A percentile compares a stretch with the other conserved stretches of the same genome.
Conservation (phyloP, 768 basidiomycete genomes). For the Trametes elegans region DNA sequence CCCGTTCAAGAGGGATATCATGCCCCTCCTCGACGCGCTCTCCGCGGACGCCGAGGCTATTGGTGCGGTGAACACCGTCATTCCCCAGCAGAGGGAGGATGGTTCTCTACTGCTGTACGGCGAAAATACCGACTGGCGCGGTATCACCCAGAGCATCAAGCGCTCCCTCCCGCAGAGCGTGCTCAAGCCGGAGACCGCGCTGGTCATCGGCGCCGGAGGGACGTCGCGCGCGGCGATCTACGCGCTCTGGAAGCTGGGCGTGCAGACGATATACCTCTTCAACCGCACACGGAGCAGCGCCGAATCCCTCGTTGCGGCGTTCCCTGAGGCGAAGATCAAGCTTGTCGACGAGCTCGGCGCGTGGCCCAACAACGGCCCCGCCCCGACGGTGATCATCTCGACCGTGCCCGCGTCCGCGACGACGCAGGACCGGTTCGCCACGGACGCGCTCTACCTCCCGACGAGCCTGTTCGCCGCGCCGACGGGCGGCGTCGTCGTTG, state of each 20-base stretch:
- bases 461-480: constrained; percentile 52
- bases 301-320: constrained; percentile 59
- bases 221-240: constrained; percentile 94
- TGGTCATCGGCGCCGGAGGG: constrained; percentile 95
- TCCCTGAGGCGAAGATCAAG: constrained; percentile 62
- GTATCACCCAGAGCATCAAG: constrained; percentile 62
- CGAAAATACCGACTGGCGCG: constrained; percentile 97
- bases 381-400: constrained; percentile 78
- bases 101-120: constrained; percentile 63
- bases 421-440: constrained; percentile 34
- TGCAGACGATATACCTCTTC: constrained; percentile 74
- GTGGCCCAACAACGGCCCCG: constrained; percentile 43
- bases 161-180: constrained; percentile 38
- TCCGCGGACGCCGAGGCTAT: constrained; percentile 81
- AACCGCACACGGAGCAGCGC: constrained; percentile 84
- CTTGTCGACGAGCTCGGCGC: constrained; percentile 56
- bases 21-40: constrained; percentile 75
- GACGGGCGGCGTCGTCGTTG: constrained; percentile 76
- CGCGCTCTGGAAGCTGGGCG: constrained; percentile 70
- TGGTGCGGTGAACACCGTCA: constrained; percentile 94
- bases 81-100: constrained; percentile 45
- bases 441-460: constrained; percentile 50
- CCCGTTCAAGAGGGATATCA: constrained; percentile 90
- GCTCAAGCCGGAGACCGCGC: constrained; percentile 46
- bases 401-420: constrained; percentile 80